Evolutionary conservation across 2,329 filamentous ascomycete genomes (phyloP).

Genomic region (Didymella glomerata): DNA sequence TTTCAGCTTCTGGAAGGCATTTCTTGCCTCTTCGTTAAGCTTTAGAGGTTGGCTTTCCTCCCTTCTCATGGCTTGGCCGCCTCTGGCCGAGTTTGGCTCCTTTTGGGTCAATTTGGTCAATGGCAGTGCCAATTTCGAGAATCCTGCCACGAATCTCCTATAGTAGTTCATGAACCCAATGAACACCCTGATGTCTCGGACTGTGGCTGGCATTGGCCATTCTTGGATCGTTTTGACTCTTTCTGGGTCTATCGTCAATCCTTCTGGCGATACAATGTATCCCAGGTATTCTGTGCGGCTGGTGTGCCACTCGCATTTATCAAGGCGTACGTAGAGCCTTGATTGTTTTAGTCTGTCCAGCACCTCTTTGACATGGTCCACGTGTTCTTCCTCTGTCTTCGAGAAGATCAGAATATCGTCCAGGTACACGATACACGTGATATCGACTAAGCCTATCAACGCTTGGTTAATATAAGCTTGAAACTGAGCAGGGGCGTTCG

Average conservation of each 20-base stretch:
- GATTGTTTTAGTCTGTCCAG: not conserved
- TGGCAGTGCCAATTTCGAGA: not conserved
- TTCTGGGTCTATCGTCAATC: not conserved
- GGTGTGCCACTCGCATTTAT: not conserved
- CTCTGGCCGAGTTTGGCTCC: not conserved
- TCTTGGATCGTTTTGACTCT: not conserved
- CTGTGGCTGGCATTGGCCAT: not conserved
- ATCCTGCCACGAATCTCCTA: not conserved
- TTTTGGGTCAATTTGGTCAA: not conserved
- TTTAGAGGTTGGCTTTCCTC: not conserved
- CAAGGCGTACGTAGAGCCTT: not conserved
- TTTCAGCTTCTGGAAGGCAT: not conserved
- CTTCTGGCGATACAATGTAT: not conserved
- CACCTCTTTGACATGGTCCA: not conserved
- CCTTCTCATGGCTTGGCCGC: not conserved
- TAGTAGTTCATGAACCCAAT: not conserved
- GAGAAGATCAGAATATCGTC: not conserved
- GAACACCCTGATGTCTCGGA: not conserved
- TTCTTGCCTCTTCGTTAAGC: not conserved
- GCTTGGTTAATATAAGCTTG: not conserved
- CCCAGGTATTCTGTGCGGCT: not conserved
- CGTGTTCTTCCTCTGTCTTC: not conserved
- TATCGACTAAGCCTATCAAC: not conserved
- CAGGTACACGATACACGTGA: not conserved
- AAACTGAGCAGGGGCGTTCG: not conserved